Evolutionary conservation across 2,329 filamentous ascomycete genomes (phyloP), one percentile per base, ranked within the genome.

Genomic region (Pseudogymnoascus sp.): DNA sequence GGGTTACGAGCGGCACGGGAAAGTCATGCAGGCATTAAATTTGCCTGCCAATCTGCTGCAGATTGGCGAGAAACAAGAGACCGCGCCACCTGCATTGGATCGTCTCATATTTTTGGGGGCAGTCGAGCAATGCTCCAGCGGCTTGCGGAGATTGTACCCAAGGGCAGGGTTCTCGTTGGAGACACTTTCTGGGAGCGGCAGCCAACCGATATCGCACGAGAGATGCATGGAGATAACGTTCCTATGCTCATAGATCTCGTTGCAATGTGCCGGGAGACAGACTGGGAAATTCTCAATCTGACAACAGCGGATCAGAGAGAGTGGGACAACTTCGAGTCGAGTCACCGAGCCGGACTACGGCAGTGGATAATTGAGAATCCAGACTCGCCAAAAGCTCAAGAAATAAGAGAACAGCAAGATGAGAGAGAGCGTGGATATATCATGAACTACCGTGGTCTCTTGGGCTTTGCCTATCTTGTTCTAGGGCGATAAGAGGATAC

Each of bases 241-340:
- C 50, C 50, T 33, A 56, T 56, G 50, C 28, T 56, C 5, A 56
- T 56, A 18, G 50, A 56, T 18, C 50, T 56, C 6, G 50, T 56
- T 33, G 11, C 50, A 33, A 56, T 56, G 50, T 56, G 50, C 50
- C 25, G n/a, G 10, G 50, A 56, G 50, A 56, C 50, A 1, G 50
- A 25, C 4, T 56, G 25, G 50, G 50, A 56, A 12, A 18, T 56
- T 56, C n/a, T 56, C 8, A 56, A 33, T 33, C 50, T 56, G 50
- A 56, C 50, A 56, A 56, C 50, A 56, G 50, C 50, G 28, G 50
- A 56, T 7, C 50, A 56, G 28, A 56, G 50, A 10, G 50, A 56
- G 50, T 56, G 50, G 50, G 50, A 56, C 28, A 56, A 33, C 50
- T 56, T 56, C 50, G 50, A 56, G n/a, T 56, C 50, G n/a, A 56